Base-by-base conservation (phyloP, 2,329 filamentous ascomycete genomes). In the Incumbomyces delicatus region DNA sequence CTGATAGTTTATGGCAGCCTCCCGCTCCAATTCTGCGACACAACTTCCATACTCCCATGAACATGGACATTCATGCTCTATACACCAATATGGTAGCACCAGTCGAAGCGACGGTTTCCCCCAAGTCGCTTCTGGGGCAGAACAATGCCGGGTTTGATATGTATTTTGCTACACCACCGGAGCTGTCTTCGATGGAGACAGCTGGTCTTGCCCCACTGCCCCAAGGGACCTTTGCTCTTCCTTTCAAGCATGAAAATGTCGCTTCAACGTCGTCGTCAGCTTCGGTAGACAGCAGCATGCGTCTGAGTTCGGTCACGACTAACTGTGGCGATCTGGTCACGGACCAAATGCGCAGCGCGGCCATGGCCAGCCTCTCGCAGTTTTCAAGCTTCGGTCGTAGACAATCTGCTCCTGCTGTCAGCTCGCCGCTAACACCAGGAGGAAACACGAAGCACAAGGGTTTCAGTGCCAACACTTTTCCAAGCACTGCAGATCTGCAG, bases 401-500 rank as follows among this genome's bases (percentile, higher is more conserved):
- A 54, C 80, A 74, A 59, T 80, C 77, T 32, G 77, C 78, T 54
- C 74, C 76, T 13, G 68, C 72, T 37, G 68, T 75, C 52, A 75
- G 72, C 57, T 73, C 71, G 62, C 73, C 75, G 48, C 53, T 63
- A 39, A 62, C 62, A 47, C 61, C 67, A 52, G 64, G 69, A 57
- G 70, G 73, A 55, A 67, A 31, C 39, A 36, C 49, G 31, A 44
- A 57, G 44, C 18, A 39, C 32, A 49, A 53, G 50, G 47, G 49
- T 39, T 52, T 52, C 50, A 54, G 74, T 57, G 72, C 68, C 59
- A 76, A 69, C 57, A 75, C 69, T 54, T 74, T 95, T 48, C 89
- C 90, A 44, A 87, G 77, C 67, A 90, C 87, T 30, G 74, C 78
- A 61, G 87, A 95, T 62, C 78, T 96, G 52, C 88, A 94, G 64